Evolutionary conservation across 2,329 filamentous ascomycete genomes (phyloP), one percentile per base, ranked within the genome.

Genomic region (Graphilbum ipis-grandicollis): DNA sequence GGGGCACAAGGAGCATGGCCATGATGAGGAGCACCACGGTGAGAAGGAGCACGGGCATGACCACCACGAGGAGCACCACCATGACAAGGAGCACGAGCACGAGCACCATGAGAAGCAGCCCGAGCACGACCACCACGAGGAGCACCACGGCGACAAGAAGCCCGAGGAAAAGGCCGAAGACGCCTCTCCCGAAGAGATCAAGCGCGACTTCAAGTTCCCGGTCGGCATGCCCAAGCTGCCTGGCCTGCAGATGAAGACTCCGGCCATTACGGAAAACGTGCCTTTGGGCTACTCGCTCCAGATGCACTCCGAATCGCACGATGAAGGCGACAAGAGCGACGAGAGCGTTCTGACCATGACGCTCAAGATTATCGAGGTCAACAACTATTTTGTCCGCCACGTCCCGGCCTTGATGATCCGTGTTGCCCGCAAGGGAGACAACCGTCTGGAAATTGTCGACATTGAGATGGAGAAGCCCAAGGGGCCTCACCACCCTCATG

Each of bases 331-430:
- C 35, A 59, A 66, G 9, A 63, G 66, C 42, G 55, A 59, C 37
- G 51, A 75, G 31, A 60, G 67, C 40, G 52, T 75, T 3, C 52
- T 76, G 36, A 52, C 58, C 28, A 48, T 79, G 39, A 60, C 68
- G 43, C 54, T 79, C 28, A 61, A 71, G 44, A 64, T 80, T 42
- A 62, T 74, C 41, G 65, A 74, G 50, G 66, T 79, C 19, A 70
- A 68, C 39, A 54, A 62, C 37, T 56, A 59, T 31, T 71, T 73
- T 40, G 53, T 78, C 38, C 56, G 68, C 32, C 61, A 56, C 19
- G 58, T 75, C 19, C 65, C 68, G 28, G 56, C 57, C 21, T 60
- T 83, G 39, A 64, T 68, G 33, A 58, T 81, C 33, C 68, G 67
- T 46, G 57, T 82, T 15, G 59, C 83, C 51, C 68, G 75, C 58